Evolutionary conservation across 805 yeast genomes (phyloP).

Genomic region (Myxozyma neotropica): DNA sequence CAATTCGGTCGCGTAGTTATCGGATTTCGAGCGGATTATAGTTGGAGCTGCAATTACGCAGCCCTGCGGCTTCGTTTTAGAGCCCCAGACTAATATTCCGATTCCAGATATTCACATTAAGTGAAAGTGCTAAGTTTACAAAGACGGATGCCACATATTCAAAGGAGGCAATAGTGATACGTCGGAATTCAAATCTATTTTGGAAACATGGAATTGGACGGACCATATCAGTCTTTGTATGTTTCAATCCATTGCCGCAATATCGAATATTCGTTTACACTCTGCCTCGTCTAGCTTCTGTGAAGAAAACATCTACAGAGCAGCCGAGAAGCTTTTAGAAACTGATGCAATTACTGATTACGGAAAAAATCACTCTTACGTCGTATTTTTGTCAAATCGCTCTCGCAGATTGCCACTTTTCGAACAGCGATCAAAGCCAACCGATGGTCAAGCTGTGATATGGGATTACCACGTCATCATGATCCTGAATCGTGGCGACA

Average conservation of each 20-base stretch:
- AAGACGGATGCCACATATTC: too few relatives aligned
- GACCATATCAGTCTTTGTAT: neutral
- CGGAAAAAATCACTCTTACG: neutral
- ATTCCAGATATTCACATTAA: too few relatives aligned
- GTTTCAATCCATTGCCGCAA: neutral
- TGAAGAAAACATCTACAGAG: constrained; percentile 29
- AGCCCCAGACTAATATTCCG: too few relatives aligned
- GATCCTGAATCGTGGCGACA: neutral
- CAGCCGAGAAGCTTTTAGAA: neutral
- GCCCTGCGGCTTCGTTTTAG: too few relatives aligned
- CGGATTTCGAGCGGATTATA: too few relatives aligned
- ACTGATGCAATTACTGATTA: neutral
- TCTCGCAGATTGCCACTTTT: constrained; percentile 2
- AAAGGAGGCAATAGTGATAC: too few relatives aligned
- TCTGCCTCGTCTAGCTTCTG: constrained; percentile 17
- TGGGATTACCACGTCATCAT: constrained; percentile 31
- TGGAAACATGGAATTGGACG: neutral
- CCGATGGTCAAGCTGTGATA: constrained; percentile 3
- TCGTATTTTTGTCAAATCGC: constrained; percentile 17
- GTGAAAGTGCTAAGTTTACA: too few relatives aligned
- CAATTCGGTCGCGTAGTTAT: too few relatives aligned
- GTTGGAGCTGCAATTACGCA: too few relatives aligned
- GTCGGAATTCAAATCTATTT: neutral
- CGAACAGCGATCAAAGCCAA: neutral
- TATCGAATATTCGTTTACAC: neutral